phyloP scores from a whole-genome alignment of 2,329 filamentous ascomycete genomes.

The Fusarium denticulatum region DNA sequence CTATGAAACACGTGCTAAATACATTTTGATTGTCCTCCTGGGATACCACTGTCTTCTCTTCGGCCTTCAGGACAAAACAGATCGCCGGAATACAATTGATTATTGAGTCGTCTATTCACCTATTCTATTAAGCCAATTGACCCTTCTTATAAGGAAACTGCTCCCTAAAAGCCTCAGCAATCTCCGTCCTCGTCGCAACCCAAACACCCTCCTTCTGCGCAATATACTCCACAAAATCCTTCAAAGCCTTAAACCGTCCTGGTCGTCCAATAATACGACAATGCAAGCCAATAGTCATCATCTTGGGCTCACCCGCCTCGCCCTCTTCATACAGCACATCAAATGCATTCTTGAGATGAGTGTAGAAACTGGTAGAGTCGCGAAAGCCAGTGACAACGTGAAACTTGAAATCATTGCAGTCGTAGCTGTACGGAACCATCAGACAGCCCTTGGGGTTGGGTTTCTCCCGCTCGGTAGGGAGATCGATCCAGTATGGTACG shows the following conservation, averaged over 20 bases:
- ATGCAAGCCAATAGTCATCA: constrained; percentile 8
- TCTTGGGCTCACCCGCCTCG: neutral
- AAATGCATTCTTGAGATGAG: constrained; percentile 1
- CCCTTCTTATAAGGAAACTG: constrained; percentile 1
- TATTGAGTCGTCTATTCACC: neutral
- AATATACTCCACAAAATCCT: constrained; percentile 10
- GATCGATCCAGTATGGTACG: constrained; percentile 6
- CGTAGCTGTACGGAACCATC: constrained; percentile 9
- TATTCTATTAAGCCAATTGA: neutral
- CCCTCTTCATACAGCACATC: constrained; percentile 3
- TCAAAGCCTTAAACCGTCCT: neutral
- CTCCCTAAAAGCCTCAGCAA: neutral
- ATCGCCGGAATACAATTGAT: accelerated
- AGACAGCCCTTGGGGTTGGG: neutral
- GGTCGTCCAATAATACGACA: constrained; percentile 8
- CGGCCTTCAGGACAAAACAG: too few relatives aligned
- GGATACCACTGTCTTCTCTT: too few relatives aligned
- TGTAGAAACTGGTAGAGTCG: neutral
- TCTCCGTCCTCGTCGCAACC: neutral
- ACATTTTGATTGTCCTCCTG: too few relatives aligned
- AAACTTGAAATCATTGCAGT: constrained; percentile 14
- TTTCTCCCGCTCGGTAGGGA: neutral
- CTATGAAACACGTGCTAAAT: too few relatives aligned
- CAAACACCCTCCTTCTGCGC: neutral
- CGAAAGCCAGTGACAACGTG: neutral